Base-by-base conservation (phyloP, 1,284 basidiomycete species). In the Marasmius sp. region DNA sequence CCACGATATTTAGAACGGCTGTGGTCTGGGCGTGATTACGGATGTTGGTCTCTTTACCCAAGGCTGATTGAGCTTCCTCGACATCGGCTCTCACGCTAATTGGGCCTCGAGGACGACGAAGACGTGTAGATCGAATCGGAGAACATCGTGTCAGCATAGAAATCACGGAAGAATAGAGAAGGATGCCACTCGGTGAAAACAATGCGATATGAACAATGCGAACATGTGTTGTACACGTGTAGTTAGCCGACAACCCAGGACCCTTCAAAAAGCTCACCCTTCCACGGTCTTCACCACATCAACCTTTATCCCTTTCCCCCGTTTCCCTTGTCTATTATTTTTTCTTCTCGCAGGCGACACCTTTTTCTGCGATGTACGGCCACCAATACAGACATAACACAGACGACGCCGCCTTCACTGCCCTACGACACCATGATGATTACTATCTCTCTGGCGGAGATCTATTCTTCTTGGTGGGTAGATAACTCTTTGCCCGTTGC, bases 361-460 rank as follows among this genome's bases (percentile, higher is more conserved):
- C 37, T 27, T 27, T 59, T 71, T 56, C 62, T 60, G 50, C 37
- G 6, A 71, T 75, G 70, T 57, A 64, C 38, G 52, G 56, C 36
- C 68, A 68, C 36, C 56, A 58, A 18, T 51, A 61, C 56, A 62
- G 43, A 53, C 67, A 63, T 34, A 65, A 67, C 3, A 64, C 64
- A 53, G 67, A 63, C 37, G 65, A 67, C 3, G 65, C 64, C 33
- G 63, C 68, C 41, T 73, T 77, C 64, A 61, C 66, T 47, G 67
- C 74, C 34, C 66, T 80, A 12, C 72, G 71, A 37, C 74, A 76
- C 39, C 79, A 85, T 69, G 76, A 79, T 0, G 71, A 78, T 37
- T 87, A 84, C 68, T 86, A 84, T 66, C 75, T 87, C 62, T 69
- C 74, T 38, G 81, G 81, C 50, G 86, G 81, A 45, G 85, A 87